Conservation (phyloP, 495 filamentous ascomycete genomes). For the Penicillium argentinense region DNA sequence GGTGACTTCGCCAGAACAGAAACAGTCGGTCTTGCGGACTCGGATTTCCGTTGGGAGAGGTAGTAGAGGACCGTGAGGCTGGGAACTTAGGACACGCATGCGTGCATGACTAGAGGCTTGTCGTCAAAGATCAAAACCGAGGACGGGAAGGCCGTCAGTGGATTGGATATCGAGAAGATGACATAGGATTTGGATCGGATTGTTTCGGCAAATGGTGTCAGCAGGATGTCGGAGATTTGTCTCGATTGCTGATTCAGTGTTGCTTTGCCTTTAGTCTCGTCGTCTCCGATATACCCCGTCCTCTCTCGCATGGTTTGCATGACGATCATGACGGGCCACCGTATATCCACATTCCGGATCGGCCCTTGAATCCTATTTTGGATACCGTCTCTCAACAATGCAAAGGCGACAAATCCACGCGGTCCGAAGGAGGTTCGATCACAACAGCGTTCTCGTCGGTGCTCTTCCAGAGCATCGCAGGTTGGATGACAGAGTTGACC, state of each 20-base stretch:
- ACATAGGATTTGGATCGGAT: constrained; percentile 26
- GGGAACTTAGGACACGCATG: constrained; percentile 26
- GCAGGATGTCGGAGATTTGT: constrained; percentile 17
- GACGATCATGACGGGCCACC: constrained; percentile 19
- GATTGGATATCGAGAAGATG: constrained; percentile 29
- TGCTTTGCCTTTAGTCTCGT: constrained; percentile 17
- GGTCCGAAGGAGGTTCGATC: constrained; percentile 22
- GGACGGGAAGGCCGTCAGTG: constrained; percentile 29
- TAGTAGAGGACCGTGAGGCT: constrained; percentile 29
- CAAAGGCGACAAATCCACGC: constrained; percentile 22
- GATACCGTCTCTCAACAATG: constrained; percentile 24
- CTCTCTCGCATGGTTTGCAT: constrained; percentile 26
- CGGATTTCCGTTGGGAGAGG: constrained; percentile 20
- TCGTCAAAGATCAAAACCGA: constrained; percentile 21
- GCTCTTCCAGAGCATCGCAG: constrained; percentile 16
- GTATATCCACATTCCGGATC: constrained; percentile 7
- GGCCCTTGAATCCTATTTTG: constrained; percentile 9
- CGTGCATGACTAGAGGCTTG: constrained; percentile 25
- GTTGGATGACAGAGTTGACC: constrained; percentile 18
- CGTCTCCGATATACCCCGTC: constrained; percentile 15
- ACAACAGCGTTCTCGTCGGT: constrained; percentile 23
- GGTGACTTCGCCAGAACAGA: constrained; percentile 31
- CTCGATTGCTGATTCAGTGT: constrained; percentile 9
- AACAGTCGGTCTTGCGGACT: constrained; percentile 18
- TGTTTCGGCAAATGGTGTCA: constrained; percentile 21